Base-by-base conservation (phyloP, 257 asterid genomes). In the Jacaranda mimosifolia region DNA sequence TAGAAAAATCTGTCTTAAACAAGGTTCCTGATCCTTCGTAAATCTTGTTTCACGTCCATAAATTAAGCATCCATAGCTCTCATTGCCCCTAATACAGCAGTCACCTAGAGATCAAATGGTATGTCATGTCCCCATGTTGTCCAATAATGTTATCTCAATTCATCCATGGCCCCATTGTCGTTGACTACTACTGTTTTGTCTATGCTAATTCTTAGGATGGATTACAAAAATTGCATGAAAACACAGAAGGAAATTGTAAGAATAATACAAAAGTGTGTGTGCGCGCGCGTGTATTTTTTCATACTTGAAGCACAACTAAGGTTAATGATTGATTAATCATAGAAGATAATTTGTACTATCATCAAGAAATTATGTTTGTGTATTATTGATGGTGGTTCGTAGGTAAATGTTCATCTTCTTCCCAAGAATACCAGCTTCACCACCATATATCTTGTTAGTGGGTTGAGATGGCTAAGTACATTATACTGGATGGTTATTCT, bases 21-120 rank as follows among this genome's bases (percentile, higher is more conserved):
- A 36, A 45, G 52, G 39, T 65, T 76, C 40, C 19, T 46, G 21
- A 19, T 56, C 75, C n/a, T 68, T 59, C 62, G 15, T 17, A 57
- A 68, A 32, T 35, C 11, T 36, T 10, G 9, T 52, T 49, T 43
- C 5, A 53, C 59, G 62, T 70, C 36, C 10, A 8, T 39, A 48
- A 62, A 18, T 26, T 52, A 13, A 21, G 63, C 17, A 21, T 58
- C 32, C 43, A 4, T 19, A 6, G 59, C 13, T 57, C 42, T 53
- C 36, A 57, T 57, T 43, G n/a, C 35, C 49, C 9, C 58, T 38
- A 42, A 9, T 18, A 55, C 42, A 38, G 42, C 35, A 71, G 53
- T 71, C 42, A 56, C 6, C 2, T 12, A 53, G 3, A 17, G 59
- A 53, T 17, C 26, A 53, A 53, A 17, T 53, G 59, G 21, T 26